Base-by-base conservation (phyloP, 2,329 filamentous ascomycete genomes). In the Aspergillus intermedius region DNA sequence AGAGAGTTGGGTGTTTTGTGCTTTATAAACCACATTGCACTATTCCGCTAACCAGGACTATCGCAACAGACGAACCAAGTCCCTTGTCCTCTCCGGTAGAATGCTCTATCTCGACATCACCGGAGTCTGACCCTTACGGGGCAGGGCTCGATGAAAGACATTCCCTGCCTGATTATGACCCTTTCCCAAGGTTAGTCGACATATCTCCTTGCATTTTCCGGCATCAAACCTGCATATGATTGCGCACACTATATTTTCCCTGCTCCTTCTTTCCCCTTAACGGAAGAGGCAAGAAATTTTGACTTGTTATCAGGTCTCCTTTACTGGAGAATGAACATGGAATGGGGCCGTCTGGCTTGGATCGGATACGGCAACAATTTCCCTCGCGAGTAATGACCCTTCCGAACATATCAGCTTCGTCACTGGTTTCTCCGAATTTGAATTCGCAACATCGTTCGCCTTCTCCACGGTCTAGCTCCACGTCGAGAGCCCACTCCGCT, bases 261-360 rank as follows among this genome's bases (percentile, higher is more conserved):
- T 42, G n/a, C 8, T 42, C 15, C 10, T 42, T 25, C 10, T 42
- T 43, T 43, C 25, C 41, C 21, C 22, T 43, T 43, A 17, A 40
- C 17, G 17, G 15, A 40, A 40, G 13, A 15, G 47, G 51, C 44
- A 49, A 50, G 44, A 49, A 46, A 39, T 42, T 50, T 50, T 21
- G 52, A 46, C 54, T 44, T 50, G 39, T 44, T 50, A 50, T 5
- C 50, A 94, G 88, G 75, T 88, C 88, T 62, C 82, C 89, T 63
- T 80, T 95, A 65, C 80, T 94, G 66, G 90, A 91, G 70, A 88
- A 91, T 72, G 90, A 95, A 63, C 87, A 93, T 77, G 88, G 88
- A 59, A 74, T 93, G 54, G 88, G 88, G 47, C 79, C 86, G 41
- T 94, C 89, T 49, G 91, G 93, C 57, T 79, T 98, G 63, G 86